Evolutionary conservation across 371 early-diverging fungal genomes (phyloP).

Genomic region (Lichtheimia ramosa): DNA sequence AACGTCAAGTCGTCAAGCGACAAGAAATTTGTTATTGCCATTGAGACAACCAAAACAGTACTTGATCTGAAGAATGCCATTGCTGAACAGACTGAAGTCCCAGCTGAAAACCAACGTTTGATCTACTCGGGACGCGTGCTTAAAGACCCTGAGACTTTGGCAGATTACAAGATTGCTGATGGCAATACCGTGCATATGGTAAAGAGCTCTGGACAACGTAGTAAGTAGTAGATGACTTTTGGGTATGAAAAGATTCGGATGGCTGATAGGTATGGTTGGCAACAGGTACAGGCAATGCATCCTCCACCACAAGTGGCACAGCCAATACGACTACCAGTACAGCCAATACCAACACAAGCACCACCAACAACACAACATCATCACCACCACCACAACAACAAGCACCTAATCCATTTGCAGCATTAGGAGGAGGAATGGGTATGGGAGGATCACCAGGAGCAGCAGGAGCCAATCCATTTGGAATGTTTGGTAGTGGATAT

Average conservation of each 20-base stretch:
- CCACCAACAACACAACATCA: constrained; percentile 4
- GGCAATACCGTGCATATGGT: constrained; percentile 88
- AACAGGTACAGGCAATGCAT: constrained; percentile 10
- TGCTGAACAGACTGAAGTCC: constrained; percentile 65
- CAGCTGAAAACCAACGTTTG: constrained; percentile 84
- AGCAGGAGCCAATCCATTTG: constrained; percentile 51
- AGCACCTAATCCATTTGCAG: constrained; percentile 32
- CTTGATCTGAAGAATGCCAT: constrained; percentile 78
- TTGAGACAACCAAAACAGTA: constrained; percentile 70
- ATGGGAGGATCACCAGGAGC: too few species aligned
- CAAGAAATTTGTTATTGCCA: constrained; percentile 69
- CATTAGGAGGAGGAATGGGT: constrained; percentile 15
- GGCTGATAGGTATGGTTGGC: not conserved
- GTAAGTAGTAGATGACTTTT: not conserved
- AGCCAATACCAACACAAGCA: constrained; percentile 22
- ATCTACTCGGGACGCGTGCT: constrained; percentile 94
- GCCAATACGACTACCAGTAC: constrained; percentile 23
- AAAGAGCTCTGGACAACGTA: constrained; percentile 50
- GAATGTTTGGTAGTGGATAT: constrained; percentile 42
- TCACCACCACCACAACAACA: constrained; percentile 10
- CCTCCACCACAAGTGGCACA: constrained; percentile 33
- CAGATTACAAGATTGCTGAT: constrained; percentile 78
- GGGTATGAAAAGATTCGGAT: not conserved
- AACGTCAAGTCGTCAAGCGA: constrained; percentile 88
- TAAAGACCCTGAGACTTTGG: constrained; percentile 85